Base-by-base conservation (phyloP, 164 flowering plant species). In the Tinospora cordifolia region DNA sequence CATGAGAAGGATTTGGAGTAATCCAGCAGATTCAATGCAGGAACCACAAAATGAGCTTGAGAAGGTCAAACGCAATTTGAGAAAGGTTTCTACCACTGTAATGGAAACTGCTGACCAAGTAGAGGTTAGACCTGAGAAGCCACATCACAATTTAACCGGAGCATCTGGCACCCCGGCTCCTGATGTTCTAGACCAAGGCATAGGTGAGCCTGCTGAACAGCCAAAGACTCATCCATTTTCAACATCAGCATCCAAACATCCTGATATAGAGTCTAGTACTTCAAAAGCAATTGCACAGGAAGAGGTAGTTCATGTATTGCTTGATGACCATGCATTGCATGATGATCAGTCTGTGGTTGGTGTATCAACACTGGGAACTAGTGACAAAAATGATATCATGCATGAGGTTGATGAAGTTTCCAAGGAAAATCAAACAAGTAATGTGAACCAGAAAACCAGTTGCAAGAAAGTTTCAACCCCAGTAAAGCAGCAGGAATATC, bases 21-120 rank as follows among this genome's bases (percentile, higher is more conserved):
- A 80, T 67, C 73, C 83, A 9, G 75, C 62, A 63, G 90, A 86
- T 40, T 60, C 87, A 41, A 78, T 69, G n/a, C 81, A 72, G 65
- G 92, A 87, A 72, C 87, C 89, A 57, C 87, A 85, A 72, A 81
- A 30, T 76, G 95, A 88, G 81, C 84, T 89, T 76, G 90, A 85
- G 70, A 87, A 88, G 80, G 88, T 87, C 7, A 87, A 89, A 69
- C 87, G 87, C 19, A 88, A 71, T 72, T 73, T 90, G 79, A 82
- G 92, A 73, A 90, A 88, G 76, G 86, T 90, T 74, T 83, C 87
- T 49, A 76, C 71, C 62, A 76, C 88, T 6, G 64, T 72, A 2
- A 13, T 49, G 22, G 85, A 81, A 58, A 79, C 69, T 63, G 22
- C 82, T 71, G 82, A 74, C 65, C 85, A 66, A 49, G 10, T 75